Percentiles rank a stretch among this genome's conserved stretches.
Conservation (phyloP, 176 grass and related monocot species). For the Hyparrhenia diplandra region DNA sequence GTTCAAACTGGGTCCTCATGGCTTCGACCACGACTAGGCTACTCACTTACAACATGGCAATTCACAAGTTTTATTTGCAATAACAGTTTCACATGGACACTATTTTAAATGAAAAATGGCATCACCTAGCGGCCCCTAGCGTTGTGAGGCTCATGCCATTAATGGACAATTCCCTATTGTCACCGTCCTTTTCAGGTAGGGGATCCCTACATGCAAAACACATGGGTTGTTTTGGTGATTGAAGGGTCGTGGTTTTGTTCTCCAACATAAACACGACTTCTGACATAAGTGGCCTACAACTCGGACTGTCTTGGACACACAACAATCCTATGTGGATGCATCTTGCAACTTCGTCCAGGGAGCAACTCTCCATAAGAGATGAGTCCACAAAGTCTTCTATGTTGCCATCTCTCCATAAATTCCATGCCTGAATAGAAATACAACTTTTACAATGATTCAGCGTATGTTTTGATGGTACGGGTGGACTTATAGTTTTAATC, state of each 20-base stretch:
- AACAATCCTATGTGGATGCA: constrained; percentile 33
- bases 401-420: constrained; percentile 28
- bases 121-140: too few relatives aligned
- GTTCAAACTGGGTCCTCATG: too few relatives aligned
- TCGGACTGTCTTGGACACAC: constrained; percentile 36
- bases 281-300: constrained; percentile 43
- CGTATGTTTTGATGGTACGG: too few relatives aligned
- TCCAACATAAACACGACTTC: constrained; percentile 29
- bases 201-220: constrained; percentile 13
- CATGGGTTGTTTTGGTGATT: constrained; percentile 15
- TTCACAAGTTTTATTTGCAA: too few relatives aligned
- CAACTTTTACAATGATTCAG: too few relatives aligned
- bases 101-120: too few relatives aligned
- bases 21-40: too few relatives aligned
- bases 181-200: not conserved
- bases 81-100: too few relatives aligned
- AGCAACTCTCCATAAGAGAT: not conserved
- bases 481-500: too few relatives aligned
- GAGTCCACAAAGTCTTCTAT: constrained; percentile 21
- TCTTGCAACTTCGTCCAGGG: not conserved
- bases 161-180: too few relatives aligned
- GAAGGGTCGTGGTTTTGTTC: not conserved
- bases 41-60: too few relatives aligned
- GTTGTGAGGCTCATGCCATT: too few relatives aligned
- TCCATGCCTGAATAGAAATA: constrained; percentile 29